Evolutionary conservation across 345 rosid species (phyloP).

Genomic region (Eutrema yunnanense): DNA sequence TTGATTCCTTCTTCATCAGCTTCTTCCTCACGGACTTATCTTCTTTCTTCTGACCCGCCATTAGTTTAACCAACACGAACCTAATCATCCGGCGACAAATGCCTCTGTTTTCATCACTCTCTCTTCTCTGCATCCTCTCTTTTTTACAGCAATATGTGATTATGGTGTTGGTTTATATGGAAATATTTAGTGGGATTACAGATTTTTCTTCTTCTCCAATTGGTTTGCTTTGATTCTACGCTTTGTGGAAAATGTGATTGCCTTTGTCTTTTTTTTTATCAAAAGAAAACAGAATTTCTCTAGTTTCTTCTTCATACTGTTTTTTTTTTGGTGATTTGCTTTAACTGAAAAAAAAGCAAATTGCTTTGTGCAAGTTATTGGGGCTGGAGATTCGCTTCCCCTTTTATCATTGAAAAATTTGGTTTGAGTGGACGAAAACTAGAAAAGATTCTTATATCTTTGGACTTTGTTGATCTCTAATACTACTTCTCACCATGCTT

Average conservation of each 20-base stretch:
- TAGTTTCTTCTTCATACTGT: slow-evolving; percentile 20
- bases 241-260: slow-evolving; percentile 25
- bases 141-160: not conserved
- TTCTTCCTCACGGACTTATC: slow-evolving; percentile 10
- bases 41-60: slow-evolving; percentile 2
- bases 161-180: slow-evolving; percentile 12
- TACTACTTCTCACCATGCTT: slow-evolving; percentile 4
- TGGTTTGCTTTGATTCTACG: slow-evolving; percentile 33
- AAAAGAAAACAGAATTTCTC: slow-evolving; percentile 4
- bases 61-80: slow-evolving; percentile 19
- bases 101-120: slow-evolving; percentile 11
- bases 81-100: slow-evolving; percentile 9
- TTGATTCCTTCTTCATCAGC: slow-evolving; percentile 25
- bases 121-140: slow-evolving; percentile 16
- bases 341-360: slow-evolving; percentile 3
- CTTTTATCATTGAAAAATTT: not conserved
- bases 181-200: not conserved
- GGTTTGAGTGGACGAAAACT: slow-evolving; percentile 25
- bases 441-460: slow-evolving; percentile 9
- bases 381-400: slow-evolving; percentile 31
- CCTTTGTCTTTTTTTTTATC: not conserved
- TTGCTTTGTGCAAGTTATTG: slow-evolving; percentile 23
- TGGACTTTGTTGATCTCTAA: slow-evolving; percentile 8
- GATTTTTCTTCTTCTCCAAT: not conserved
- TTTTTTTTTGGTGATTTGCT: not conserved